Evolutionary conservation across 345 rosid genomes (phyloP), one percentile per base, ranked within the genome.

Genomic region (Moringa oleifera): DNA sequence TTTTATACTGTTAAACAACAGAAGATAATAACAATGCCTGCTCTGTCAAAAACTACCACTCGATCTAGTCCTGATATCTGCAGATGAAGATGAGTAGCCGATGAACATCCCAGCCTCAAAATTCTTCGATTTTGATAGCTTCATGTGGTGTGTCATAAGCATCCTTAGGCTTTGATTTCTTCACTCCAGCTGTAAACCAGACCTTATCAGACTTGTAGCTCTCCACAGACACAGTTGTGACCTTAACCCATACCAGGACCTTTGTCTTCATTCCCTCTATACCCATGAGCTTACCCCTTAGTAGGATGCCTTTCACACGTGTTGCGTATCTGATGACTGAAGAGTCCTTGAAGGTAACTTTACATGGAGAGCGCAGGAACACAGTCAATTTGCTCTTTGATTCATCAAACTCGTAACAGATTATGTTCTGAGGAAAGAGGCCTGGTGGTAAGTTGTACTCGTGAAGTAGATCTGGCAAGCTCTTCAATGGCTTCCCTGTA

Each of bases 241-340:
- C 84, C 76, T 94, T 90, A 46, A 88, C 96, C 97, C 96, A 90
- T 10, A 94, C 96, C 1, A 94, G 81, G 28, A 86, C 87, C 78
- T 94, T 90, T 2, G 97, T 94, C 85, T 94, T 94, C 95, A 90
- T 86, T 52, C 99, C 99, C 75, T 94, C 99, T 0, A 90, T 88
- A 3, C 80, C 75, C 51, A 86, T 75, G 60, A 93, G 77, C 79
- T 88, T 93, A 59, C 96, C 97, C 71, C 86, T 77, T 22, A 68
- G 69, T 49, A 94, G 76, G n/a, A 67, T 83, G 22, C 85, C 95
- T 68, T 94, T 94, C 52, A 90, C 96, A 0, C 99, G 88, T 1
- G 87, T 76, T 0, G 95, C 94, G 62, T 93, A 93, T 62, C 97
- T 75, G 55, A 94, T 57, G n/a, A 68, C 88, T 17, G 96, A 88